Conservation (phyloP, 305 asterid genomes). For the Rubia tinctorum region DNA sequence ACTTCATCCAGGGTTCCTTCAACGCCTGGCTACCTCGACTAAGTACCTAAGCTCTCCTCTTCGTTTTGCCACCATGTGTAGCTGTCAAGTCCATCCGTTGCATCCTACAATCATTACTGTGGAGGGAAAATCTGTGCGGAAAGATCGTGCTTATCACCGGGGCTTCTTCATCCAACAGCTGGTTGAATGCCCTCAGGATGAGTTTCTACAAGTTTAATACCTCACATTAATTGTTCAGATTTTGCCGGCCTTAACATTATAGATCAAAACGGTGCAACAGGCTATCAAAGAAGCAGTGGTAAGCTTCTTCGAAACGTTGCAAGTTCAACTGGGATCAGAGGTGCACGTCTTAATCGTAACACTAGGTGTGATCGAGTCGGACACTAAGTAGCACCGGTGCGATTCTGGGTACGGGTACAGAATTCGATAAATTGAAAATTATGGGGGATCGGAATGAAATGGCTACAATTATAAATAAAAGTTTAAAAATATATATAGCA, state of each 20-base stretch:
- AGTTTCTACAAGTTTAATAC: constrained; percentile 52
- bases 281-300: constrained; percentile 73
- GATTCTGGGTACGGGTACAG: too few species aligned
- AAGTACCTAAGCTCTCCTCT: not conserved
- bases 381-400: constrained; percentile 41
- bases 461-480: too few species aligned
- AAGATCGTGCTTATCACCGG: constrained; percentile 62
- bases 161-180: constrained; percentile 62
- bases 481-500: too few species aligned
- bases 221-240: too few species aligned
- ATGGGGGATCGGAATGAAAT: too few species aligned
- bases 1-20: not conserved
- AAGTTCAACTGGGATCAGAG: constrained; percentile 50
- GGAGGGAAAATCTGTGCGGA: not conserved
- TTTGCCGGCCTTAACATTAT: too few species aligned
- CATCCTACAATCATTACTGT: not conserved
- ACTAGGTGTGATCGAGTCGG: constrained; percentile 60
- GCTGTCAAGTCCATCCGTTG: constrained; percentile 1
- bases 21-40: constrained; percentile 4
- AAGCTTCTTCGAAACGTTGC: constrained; percentile 57
- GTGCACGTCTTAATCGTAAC: constrained; percentile 50
- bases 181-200: constrained; percentile 55
- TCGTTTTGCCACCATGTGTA: constrained; percentile 1
- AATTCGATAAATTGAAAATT: too few species aligned
- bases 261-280: too few species aligned